Base-by-base conservation (phyloP, 1,284 basidiomycete genomes). In the Cyathus olla region DNA sequence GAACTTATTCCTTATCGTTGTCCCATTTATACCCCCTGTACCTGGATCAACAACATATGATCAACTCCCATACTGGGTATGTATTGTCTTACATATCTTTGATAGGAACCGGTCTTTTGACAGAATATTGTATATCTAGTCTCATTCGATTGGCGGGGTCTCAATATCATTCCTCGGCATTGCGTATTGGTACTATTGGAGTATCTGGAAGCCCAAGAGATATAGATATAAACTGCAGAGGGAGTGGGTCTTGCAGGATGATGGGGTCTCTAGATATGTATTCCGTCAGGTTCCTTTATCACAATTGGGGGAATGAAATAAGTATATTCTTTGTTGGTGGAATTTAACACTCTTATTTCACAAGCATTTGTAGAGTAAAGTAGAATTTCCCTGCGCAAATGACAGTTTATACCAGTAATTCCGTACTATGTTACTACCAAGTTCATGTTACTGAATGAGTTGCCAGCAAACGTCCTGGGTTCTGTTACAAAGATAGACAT, bases 161-260 rank as follows among this genome's bases (percentile, higher is more conserved):
- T 72, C 76, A 2, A 79, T 90, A 0, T 87, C 87, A 9, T 57
- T 84, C 4, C 61, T 87, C 44, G 90, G 90, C 0, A 71, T 85
- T 1, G 70, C 75, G 24, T 92, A 90, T 71, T 92, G 90, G 90
- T 86, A 85, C 60, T 68, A 87, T 21, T 81, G 83, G 77, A 83
- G 82, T 57, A 68, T 80, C 24, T 88, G 85, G 84, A 75, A 87
- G n/a, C 90, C 90, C 8, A 70, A 70, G 59, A 73, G 74, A 56
- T 76, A 80, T 15, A 84, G 86, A 53, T 91, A 90, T 66, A 73
- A 48, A 39, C 75, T 91, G 2, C 77, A 83, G 63, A 77, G 85
- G 37, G 81, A 83, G 52, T 82, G 81, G 64, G 77, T 86, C 17
- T 61, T 84, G n/a, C 83, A 89, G 64, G 83, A 85, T 22, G 87